Evolutionary conservation across 2,329 filamentous ascomycete genomes (phyloP).

Genomic region (Nothomitra cinnamomea): DNA sequence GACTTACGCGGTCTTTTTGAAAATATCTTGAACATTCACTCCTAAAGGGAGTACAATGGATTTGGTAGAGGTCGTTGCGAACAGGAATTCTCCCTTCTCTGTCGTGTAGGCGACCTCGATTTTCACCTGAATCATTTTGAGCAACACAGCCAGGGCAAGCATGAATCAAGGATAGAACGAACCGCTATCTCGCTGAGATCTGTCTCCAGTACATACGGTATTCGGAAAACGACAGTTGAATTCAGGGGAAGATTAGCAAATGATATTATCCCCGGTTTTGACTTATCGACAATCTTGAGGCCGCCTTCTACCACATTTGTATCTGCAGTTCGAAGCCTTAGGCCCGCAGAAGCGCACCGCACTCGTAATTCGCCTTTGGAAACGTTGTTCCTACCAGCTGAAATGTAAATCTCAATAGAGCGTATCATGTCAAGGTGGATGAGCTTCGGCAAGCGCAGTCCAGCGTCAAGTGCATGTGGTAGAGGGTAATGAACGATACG

Average conservation of each 20-base stretch:
- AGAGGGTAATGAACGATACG: conserved; percentile 60
- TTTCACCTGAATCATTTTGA: conserved; percentile 20
- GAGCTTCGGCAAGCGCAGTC: conserved; percentile 46
- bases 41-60: conserved; percentile 67
- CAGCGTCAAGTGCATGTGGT: conserved; percentile 48
- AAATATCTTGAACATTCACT: conserved; percentile 92
- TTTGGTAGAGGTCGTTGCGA: conserved; percentile 44
- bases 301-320: conserved; percentile 26
- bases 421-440: conserved; percentile 69
- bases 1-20: conserved; percentile 49
- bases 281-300: conserved; percentile 24
- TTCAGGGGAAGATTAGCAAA: conserved; percentile 17
- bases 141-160: background rate
- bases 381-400: conserved; percentile 57
- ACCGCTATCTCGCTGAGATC: conserved; percentile 54
- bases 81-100: conserved; percentile 44
- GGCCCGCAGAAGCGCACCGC: conserved; percentile 41
- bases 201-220: conserved; percentile 76
- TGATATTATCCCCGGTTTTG: conserved; percentile 28
- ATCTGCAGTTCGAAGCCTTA: conserved; percentile 38
- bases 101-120: conserved; percentile 64
- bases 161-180: background rate
- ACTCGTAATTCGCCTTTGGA: conserved; percentile 31
- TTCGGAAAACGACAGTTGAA: conserved; percentile 27
- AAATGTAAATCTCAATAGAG: conserved; percentile 55